Base-by-base conservation (phyloP, 345 rosid genomes). In the Hevea brasiliensis region DNA sequence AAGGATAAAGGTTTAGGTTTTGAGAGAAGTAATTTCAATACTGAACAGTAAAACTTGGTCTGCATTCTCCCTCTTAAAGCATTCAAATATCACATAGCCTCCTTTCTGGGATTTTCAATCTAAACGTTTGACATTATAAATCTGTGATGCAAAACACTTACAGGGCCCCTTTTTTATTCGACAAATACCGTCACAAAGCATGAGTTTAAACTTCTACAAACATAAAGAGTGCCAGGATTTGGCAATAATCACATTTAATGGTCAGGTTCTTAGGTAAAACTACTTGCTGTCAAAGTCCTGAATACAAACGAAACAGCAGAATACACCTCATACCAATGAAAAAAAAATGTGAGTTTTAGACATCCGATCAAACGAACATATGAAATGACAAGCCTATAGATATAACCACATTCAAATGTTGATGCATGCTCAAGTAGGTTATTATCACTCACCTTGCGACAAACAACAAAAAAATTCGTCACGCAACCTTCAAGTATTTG, bases 401-500 rank as follows among this genome's bases (percentile, higher is more conserved):
- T 11, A 20, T 8, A 48, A 29, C 8, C 14, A 68, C 7, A 20
- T n/a, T 53, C 24, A 51, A 35, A 35, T 21, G 37, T 37, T 32
- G 40, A 40, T 3, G 23, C 60, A 35, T 10, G 13, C 20, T 37
- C 18, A 32, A 75, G 12, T 59, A 44, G 15, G 50, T 68, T 60
- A 55, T 62, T 35, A 59, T 54, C 72, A 63, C 84, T 73, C 77
- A 92, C 98, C 96, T 65, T 86, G 72, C 66, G 79, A 73, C 84
- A 87, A 71, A 90, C 85, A 24, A 85, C 90, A 60, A 92, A 92
- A 68, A 90, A 85, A 77, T 88, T 90, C 12, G 98, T 88, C 29
- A 87, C 59, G 56, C 86, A 87, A 29, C 99, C 98, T 73, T 94
- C 96, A 27, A 94, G 92, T 65, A 94, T 77, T 41, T 74, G 92